These are phyloP conservation scores for Fragilariopsis cylindrus DNA, from an alignment of 108 stramenopile genomes.

Conservation along the genomic window DNA sequence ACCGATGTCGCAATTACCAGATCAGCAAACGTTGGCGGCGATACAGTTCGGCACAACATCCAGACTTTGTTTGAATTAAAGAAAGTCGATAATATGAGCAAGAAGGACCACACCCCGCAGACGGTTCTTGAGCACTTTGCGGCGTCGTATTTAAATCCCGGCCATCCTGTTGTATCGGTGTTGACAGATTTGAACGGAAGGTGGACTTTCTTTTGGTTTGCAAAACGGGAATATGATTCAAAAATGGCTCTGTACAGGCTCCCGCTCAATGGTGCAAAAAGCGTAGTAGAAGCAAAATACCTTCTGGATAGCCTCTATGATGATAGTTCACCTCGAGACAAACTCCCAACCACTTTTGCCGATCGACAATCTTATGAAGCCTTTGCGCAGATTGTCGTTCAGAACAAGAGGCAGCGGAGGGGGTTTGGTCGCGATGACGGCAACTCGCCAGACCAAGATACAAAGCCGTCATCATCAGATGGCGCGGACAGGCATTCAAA, in stretches of 20 bases:
- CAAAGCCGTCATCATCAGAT: not conserved
- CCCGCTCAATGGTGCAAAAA: slow-evolving; percentile 2
- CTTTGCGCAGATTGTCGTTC: not conserved
- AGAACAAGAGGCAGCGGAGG: slow-evolving; percentile 4
- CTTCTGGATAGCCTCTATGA: slow-evolving; percentile 17
- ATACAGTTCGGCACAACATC: slow-evolving; percentile 5
- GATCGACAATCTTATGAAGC: slow-evolving; percentile 3
- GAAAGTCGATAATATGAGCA: not conserved
- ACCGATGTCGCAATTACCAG: slow-evolving; percentile 15
- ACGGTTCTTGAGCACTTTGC: slow-evolving; percentile 16
- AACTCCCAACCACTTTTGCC: slow-evolving; percentile 18
- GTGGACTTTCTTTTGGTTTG: slow-evolving; percentile 15
- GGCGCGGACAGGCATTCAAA: slow-evolving; percentile 1
- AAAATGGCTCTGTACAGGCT: slow-evolving; percentile 13
- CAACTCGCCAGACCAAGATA: not conserved
- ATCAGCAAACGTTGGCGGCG: not conserved
- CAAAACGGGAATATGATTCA: not conserved
- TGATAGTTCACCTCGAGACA: slow-evolving; percentile 2
- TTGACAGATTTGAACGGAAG: not conserved
- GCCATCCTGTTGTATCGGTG: too few species aligned
- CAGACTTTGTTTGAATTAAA: slow-evolving; percentile 14
- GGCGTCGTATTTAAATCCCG: not conserved
- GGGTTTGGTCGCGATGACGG: not conserved
- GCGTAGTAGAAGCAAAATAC: slow-evolving; percentile 14
- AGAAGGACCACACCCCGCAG: slow-evolving; percentile 15